phyloP scores from a whole-genome alignment of 306 rosid genomes.

The Pachyrhizus erosus region DNA sequence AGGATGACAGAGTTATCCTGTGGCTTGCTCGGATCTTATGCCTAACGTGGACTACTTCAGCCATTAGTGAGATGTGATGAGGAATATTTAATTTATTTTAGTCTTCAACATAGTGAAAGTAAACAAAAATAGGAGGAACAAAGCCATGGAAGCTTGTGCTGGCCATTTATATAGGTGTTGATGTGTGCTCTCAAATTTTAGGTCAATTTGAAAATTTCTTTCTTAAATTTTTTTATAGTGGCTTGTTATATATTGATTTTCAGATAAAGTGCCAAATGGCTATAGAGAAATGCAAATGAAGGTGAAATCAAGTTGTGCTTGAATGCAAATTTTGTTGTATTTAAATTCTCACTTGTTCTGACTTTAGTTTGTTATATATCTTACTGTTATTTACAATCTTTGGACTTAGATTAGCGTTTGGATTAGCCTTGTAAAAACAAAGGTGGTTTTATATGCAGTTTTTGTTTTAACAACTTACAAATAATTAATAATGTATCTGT shows the following conservation, averaged over 20 bases:
- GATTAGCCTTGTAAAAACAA: neutral
- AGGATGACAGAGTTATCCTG: conserved; percentile 9
- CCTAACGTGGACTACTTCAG: conserved; percentile 3
- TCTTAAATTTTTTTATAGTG: conserved; percentile 24
- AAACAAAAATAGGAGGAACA: conserved; percentile 37
- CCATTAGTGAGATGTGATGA: conserved; percentile 34
- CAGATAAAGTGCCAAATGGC: conserved; percentile 48
- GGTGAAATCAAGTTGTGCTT: conserved; percentile 37
- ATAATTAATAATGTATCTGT: neutral
- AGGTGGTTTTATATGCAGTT: neutral
- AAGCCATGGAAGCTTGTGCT: conserved; percentile 26
- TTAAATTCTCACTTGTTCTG: conserved; percentile 3
- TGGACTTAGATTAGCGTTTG: neutral
- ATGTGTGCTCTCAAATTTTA: conserved; percentile 27
- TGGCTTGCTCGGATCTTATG: conserved; percentile 24
- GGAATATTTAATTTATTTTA: conserved; percentile 39
- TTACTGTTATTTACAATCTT: neutral
- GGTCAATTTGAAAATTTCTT: conserved; percentile 41
- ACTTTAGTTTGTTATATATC: conserved; percentile 10
- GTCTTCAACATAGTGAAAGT: conserved; percentile 38
- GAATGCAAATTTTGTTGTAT: conserved; percentile 40
- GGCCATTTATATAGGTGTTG: conserved; percentile 27
- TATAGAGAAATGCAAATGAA: conserved; percentile 42
- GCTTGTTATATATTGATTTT: conserved; percentile 40
- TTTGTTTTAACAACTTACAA: neutral